Base-by-base conservation (phyloP, 2,329 filamentous ascomycete species). In the Penicillium sp. region DNA sequence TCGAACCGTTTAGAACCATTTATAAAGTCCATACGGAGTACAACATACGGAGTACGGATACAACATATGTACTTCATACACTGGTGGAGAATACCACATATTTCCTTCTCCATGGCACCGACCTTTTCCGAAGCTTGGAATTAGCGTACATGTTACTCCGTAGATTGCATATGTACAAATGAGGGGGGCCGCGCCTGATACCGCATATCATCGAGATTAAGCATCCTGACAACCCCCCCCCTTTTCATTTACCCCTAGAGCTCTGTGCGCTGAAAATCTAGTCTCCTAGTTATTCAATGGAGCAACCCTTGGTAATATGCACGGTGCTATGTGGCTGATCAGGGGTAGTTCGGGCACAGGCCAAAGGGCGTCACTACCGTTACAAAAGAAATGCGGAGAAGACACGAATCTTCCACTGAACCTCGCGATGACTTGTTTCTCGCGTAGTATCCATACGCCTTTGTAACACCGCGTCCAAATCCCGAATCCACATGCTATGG, bases 271-370 rank as follows among this genome's bases (percentile, higher is more conserved):
- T 9, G 38, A n/a, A 31, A 50, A 40, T 41, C 39, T 34, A 25
- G 33, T 33, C 21, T 43, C 39, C 21, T 36, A n/a, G n/a, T n/a
- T n/a, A 15, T 34, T 44, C 27, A 27, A 51, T 11, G 29, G 39
- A 7, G 16, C 6, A 33, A 44, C 19, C 15, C 19, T 46, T 23
- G 21, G 38, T 29, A 25, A 19, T 34, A 34, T 50, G 52, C 52
- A 50, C 52, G 38, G 52, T 19, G 36, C 16, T 47, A 21, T 21
- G 51, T 55, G 52, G 52, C 52, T 43, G 27, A 50, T 43, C 52
- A 43, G 45, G 52, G 38, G 29, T 19, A 19, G 5, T 45, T 45
- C 11, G 11, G 27, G n/a, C 21, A 51, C 23, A 33, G 27, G 19
- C 38, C 27, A 50, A 50, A 43, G 38, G 10, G 3, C 34, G 23